Evolutionary conservation across 2,329 filamentous ascomycete genomes (phyloP), one percentile per base, ranked within the genome.

Genomic region (Clonostachys solani): DNA sequence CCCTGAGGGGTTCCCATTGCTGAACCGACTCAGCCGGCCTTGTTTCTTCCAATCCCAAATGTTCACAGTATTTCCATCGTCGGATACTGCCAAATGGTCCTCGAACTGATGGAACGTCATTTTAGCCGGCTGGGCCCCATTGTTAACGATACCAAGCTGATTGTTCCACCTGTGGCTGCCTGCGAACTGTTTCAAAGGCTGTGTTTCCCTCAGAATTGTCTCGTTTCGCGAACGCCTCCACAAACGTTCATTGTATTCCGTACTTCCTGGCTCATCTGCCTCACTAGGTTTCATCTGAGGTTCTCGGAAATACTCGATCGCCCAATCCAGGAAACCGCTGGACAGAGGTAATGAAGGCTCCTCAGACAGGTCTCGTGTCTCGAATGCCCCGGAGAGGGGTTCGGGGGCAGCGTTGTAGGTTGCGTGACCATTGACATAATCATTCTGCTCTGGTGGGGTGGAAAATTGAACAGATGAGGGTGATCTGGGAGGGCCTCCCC

Each of bases 21-120:
- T 95, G 67, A 99, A 99, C 47, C 87, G 85, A 61, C 83, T 89
- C 53, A 96, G 73, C 34, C 86, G 82, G 44, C 77, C 78, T 54
- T 87, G 83, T 47, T 80, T 81, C 66, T 90, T 85, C 87, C 92
- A 99, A 65, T 99, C 94, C 89, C 94, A 97, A 33, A 99, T 81
- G 49, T 82, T 85, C 55, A 97, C 84, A 5, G 86, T 95, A 66
- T 99, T 95, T 47, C 87, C 84, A 58, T 96, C 92, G 66, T 99
- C 94, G 12, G 91, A 89, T 12, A 96, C 90, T 2, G 94, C 89
- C 17, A 99, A 79, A 61, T 97, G 92, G 59, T 96, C 89, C 63
- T 99, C 94, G 57, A 96, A 99, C 62, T 99, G 94, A 68, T 99
- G 94, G 65, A 97, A 96, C 6, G 89, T 87, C 85, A 99, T 88